These are phyloP conservation scores for Laguncularia racemosa DNA, from an alignment of 345 rosid species.

Conservation along the genomic window DNA sequence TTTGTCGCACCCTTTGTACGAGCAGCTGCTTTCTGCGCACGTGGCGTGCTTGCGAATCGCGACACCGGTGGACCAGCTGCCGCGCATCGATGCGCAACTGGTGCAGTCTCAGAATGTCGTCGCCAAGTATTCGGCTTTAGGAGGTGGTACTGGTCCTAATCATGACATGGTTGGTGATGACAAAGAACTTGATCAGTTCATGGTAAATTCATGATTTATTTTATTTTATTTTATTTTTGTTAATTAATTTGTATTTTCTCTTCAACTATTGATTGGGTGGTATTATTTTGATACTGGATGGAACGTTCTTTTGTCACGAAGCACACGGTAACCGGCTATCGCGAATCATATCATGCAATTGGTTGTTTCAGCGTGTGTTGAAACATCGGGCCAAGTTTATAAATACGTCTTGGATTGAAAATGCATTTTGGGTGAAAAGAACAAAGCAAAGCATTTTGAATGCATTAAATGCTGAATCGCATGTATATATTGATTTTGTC, in stretches of 20 bases:
- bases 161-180: slow-evolving; percentile 67
- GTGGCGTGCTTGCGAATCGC: slow-evolving; percentile 86
- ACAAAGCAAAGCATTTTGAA: too few species aligned
- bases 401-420: too few species aligned
- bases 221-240: too few species aligned
- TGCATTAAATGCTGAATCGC: too few species aligned
- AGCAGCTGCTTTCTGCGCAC: slow-evolving; percentile 87
- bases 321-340: too few species aligned
- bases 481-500: too few species aligned
- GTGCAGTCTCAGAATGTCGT: slow-evolving; percentile 95
- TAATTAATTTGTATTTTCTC: neutral
- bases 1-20: slow-evolving; percentile 79
- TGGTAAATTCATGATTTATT: slow-evolving; percentile 41
- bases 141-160: slow-evolving; percentile 15
- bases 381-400: too few species aligned
- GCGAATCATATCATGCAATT: too few species aligned
- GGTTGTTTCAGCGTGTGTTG: too few species aligned
- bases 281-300: too few species aligned
- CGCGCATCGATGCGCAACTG: slow-evolving; percentile 92
- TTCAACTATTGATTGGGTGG: neutral
- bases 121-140: slow-evolving; percentile 74
- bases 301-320: too few species aligned
- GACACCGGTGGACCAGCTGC: slow-evolving; percentile 92
- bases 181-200: slow-evolving; percentile 97
- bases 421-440: too few species aligned